Base-by-base conservation (phyloP, 805 yeast genomes). In the Ogataea thermomethanolica region DNA sequence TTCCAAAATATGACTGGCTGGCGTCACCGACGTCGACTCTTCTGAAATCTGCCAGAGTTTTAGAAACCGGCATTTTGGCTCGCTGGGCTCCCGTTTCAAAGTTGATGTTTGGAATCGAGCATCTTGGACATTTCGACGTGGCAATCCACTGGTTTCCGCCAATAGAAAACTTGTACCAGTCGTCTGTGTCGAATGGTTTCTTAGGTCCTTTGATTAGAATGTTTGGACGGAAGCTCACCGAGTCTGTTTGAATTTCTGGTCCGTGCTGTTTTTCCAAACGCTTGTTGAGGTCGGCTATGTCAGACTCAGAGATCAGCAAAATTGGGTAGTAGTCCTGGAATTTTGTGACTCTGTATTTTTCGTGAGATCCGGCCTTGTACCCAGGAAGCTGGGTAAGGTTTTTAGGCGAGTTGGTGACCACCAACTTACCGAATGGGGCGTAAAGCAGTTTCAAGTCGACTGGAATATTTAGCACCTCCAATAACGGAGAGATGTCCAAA, bases 251-350 rank as follows among this genome's bases (percentile, higher is more conserved):
- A 6, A 33, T 14, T 1, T 29, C 39, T 1, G 38, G 36, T 1
- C 39, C 43, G 21, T 30, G 27, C 10, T 28, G 31, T 17, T 35
- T 15, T n/a, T 7, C 10, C 4, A 55, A 15, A 17, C 38, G 33
- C 2, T 10, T n/a, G 25, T 46, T 45, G 21, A 58, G 33, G 24
- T 50, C 50, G 4, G 30, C 29, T 8, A 58, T 32, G 32, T 58
- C 62, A 14, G 39, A 33, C 11, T 43, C 41, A 8, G 53, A 31
- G 48, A 55, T 49, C 27, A 55, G 28, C 35, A 56, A 31, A 7
- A 53, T 39, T 4, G 61, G 61, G 40, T 39, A 56, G 31, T 56
- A 55, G 20, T 56, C 61, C 33, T 56, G 61, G 37, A 55, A 56
- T 35, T 45, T 45, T 7, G 60, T 50, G 9, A 43, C 35, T 26